phyloP scores from a whole-genome alignment of 2,329 filamentous ascomycete species.

The Furcasterigmium sp. region DNA sequence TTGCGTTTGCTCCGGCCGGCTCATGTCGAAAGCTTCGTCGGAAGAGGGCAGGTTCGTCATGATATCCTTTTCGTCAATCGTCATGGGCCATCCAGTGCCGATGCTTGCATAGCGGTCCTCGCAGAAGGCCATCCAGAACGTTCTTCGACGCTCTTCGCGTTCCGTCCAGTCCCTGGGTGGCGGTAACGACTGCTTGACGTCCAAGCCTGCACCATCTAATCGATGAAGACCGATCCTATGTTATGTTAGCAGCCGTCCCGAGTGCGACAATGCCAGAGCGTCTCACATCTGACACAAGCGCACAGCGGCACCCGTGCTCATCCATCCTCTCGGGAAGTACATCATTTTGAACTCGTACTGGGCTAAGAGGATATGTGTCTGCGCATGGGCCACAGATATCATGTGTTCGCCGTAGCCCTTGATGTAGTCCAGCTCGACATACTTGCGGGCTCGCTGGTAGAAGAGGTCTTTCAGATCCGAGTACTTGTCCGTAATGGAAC shows the following conservation, averaged over 20 bases:
- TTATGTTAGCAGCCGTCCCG: conserved; percentile 49
- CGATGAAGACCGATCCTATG: conserved; percentile 87
- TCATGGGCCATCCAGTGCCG: conserved; percentile 96
- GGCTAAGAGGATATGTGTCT: conserved; percentile 74
- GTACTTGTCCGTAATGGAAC: conserved; percentile 78
- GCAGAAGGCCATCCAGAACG: conserved; percentile 93
- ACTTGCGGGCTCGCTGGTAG: conserved; percentile 84
- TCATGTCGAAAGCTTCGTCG: conserved; percentile 80
- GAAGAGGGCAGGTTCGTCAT: conserved; percentile 77
- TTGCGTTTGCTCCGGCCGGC: conserved; percentile 66
- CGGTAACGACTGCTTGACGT: conserved; percentile 88
- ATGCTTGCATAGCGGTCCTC: conserved; percentile 91
- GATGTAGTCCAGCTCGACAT: conserved; percentile 83
- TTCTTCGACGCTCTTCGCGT: conserved; percentile 81
- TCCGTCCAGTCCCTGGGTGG: conserved; percentile 92
- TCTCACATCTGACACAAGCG: conserved; percentile 76
- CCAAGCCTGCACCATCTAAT: conserved; percentile 73
- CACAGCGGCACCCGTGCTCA: conserved; percentile 79
- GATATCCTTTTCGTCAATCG: conserved; percentile 86
- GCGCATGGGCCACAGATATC: conserved; percentile 79
- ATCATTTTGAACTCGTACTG: conserved; percentile 96
- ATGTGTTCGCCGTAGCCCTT: conserved; percentile 88
- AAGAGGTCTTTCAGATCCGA: conserved; percentile 77
- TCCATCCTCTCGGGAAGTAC: conserved; percentile 94
- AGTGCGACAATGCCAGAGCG: conserved; percentile 62